Evolutionary conservation across 345 rosid species (phyloP).

Genomic region (Syzygium jambos): DNA sequence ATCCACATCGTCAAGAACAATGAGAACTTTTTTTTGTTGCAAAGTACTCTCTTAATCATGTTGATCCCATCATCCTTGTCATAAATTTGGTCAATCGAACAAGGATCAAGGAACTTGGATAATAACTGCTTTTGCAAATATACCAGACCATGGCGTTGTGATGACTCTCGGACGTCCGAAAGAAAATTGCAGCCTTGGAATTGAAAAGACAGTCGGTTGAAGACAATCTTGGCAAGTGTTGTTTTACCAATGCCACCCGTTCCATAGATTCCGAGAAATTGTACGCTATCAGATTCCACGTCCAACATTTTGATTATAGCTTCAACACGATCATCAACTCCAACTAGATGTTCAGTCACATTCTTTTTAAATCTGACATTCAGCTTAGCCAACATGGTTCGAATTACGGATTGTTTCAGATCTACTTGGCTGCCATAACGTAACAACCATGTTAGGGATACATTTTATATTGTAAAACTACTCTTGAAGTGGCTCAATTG

Average conservation of each 20-base stretch:
- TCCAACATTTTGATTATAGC: background rate
- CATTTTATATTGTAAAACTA: too few species aligned
- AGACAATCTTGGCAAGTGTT: background rate
- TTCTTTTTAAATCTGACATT: too few species aligned
- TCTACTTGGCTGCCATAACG: too few species aligned
- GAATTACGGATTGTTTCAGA: too few species aligned
- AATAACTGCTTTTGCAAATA: background rate
- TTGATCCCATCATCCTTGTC: fast-evolving
- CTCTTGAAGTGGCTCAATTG: too few species aligned
- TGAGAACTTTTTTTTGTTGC: fast-evolving
- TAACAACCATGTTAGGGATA: too few species aligned
- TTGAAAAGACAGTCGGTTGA: fast-evolving
- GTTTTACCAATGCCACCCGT: background rate
- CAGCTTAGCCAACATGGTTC: too few species aligned
- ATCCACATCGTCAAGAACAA: fast-evolving
- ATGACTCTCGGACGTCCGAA: fast-evolving
- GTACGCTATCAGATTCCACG: fast-evolving
- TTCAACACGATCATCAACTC: fast-evolving
- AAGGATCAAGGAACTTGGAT: fast-evolving
- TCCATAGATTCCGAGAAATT: background rate
- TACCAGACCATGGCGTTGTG: fast-evolving
- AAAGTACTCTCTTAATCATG: fast-evolving
- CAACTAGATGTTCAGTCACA: background rate
- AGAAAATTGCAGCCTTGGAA: fast-evolving
- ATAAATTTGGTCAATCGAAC: fast-evolving